These are phyloP conservation scores for Rhizopogon vulgaris DNA, from an alignment of 768 basidiomycete genomes.

Conservation along the genomic window DNA sequence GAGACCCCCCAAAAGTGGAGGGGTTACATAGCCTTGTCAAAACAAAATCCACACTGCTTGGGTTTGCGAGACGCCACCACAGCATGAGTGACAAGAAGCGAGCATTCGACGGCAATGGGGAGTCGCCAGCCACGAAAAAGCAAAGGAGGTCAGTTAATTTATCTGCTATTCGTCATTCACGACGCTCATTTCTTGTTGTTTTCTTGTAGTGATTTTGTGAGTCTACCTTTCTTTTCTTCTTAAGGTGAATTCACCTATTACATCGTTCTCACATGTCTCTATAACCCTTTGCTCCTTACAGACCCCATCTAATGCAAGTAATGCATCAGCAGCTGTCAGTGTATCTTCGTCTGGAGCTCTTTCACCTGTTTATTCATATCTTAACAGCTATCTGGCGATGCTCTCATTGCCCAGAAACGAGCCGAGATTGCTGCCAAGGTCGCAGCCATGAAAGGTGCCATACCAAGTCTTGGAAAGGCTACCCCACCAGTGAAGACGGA, in stretches of 20 bases:
- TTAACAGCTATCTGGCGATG: slow-evolving; percentile 44
- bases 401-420: slow-evolving; percentile 75
- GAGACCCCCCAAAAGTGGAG: slow-evolving; percentile 11
- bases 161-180: slow-evolving; percentile 1
- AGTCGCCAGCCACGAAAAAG: slow-evolving; percentile 48
- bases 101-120: slow-evolving; percentile 48
- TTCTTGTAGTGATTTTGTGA: slow-evolving; percentile 59
- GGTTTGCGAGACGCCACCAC: slow-evolving; percentile 7
- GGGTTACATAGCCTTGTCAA: slow-evolving; percentile 9
- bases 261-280: slow-evolving; percentile 57
- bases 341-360: neutral
- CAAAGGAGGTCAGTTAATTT: slow-evolving; percentile 52
- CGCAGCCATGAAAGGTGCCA: slow-evolving; percentile 59
- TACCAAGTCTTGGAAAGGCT: slow-evolving; percentile 23
- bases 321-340: slow-evolving; percentile 39
- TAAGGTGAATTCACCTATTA: slow-evolving; percentile 69
- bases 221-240: slow-evolving; percentile 36
- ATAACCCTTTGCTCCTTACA: slow-evolving; percentile 56
- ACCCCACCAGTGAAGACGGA: slow-evolving; percentile 1
- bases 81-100: slow-evolving; percentile 67
- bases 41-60: neutral
- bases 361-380: slow-evolving; percentile 3
- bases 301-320: slow-evolving; percentile 44
- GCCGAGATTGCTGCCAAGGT: slow-evolving; percentile 84
- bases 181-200: slow-evolving; percentile 6